Conservation (phyloP, 148 eudicot species). For the Rhododendron mucronatum region DNA sequence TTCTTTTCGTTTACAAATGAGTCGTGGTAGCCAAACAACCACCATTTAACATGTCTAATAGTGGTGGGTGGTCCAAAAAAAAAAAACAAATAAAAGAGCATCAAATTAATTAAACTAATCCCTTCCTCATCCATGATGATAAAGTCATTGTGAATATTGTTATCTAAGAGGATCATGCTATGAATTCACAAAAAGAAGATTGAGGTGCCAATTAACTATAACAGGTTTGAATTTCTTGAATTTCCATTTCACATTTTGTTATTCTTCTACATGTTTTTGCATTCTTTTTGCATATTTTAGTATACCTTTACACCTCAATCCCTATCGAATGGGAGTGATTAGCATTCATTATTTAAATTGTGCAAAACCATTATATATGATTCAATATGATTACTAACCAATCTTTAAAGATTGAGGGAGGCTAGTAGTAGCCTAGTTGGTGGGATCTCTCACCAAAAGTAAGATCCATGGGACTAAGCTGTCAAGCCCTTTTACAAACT, state of each 20-base stretch:
- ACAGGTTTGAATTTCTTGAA: not conserved
- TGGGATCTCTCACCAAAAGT: slow-evolving; percentile 19
- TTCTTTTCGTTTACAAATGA: not conserved
- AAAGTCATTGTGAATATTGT: slow-evolving; percentile 2
- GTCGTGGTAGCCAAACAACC: not conserved
- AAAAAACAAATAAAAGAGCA: not conserved
- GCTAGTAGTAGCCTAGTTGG: slow-evolving; percentile 6
- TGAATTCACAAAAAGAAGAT: not conserved
- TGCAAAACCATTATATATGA: not conserved
- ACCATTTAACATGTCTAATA: not conserved
- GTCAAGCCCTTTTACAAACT: slow-evolving; percentile 27
- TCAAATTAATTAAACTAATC: not conserved
- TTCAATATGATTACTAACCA: not conserved
- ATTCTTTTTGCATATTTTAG: not conserved
- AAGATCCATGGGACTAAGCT: slow-evolving; percentile 29
- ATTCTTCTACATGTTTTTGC: not conserved
- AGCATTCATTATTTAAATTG: not conserved
- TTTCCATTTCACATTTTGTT: not conserved
- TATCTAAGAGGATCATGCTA: not conserved
- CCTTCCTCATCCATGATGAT: slow-evolving; percentile 16
- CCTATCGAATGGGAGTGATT: not conserved
- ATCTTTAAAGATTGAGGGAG: slow-evolving; percentile 17
- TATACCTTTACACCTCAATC: not conserved
- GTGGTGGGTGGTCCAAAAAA: slow-evolving; percentile 15
- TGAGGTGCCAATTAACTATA: not conserved